Base-by-base conservation (phyloP, 768 basidiomycete species). In the Pluteus cervinus region DNA sequence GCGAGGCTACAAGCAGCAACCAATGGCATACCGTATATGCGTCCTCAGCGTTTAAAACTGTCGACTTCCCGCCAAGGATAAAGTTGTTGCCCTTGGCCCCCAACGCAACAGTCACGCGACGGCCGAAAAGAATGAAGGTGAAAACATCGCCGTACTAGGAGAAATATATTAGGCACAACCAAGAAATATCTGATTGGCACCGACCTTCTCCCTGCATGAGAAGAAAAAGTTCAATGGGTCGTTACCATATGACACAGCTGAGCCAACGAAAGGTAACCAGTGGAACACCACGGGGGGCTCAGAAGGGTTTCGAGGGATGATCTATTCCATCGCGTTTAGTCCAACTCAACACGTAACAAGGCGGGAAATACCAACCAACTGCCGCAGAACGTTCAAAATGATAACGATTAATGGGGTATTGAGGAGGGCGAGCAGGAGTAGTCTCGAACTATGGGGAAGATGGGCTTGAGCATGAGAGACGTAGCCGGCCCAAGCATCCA, bases 61-160 rank as follows among this genome's bases (percentile, higher is more conserved):
- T 80, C 21, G 88, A 80, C 65, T 92, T 96, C 17, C 96, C 96
- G 39, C 96, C 94, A 15, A 98, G 75, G 33, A 97, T 66, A 49
- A 96, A 85, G 64, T 98, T 91, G 61, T 86, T 94, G 15, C 96
- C 96, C 57, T 85, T 86, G 15, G 90, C 69, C 24, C 92, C 88
- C 15, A 98, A 73, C 3, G 89, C 81, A 36, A 93, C 92, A 2
- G 94, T 98, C 47, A 97, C 78, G 36, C 77, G 80, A 43, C 90
- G 79, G 26, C 96, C 96, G 38, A 97, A 63, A 6, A 99, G 64
- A 28, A 92, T 69, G 63, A 96, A 98, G 1, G 93, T 93, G 68
- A 98, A 99, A n/a, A 98, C 80, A 44, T 96, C 76, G 40, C 96
- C 96, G 52, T 98, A 83, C 96, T 99, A 42, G 5, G 12, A 4